A percentile compares a stretch with the other conserved stretches of the same genome.
phyloP scores from a whole-genome alignment of 192 early-diverging fungal species.

The Coemansia sp. region DNA sequence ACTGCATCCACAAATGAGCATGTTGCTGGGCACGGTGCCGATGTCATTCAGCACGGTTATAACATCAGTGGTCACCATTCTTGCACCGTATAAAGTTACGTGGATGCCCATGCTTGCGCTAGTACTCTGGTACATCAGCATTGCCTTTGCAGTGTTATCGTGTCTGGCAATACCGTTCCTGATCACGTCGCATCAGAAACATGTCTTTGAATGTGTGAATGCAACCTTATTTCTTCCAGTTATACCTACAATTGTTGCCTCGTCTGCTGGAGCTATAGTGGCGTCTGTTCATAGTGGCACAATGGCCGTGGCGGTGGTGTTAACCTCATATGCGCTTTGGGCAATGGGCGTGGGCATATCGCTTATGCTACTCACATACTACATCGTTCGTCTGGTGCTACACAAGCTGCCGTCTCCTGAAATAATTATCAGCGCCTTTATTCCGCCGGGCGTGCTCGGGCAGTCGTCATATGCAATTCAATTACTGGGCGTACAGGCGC shows the following conservation, averaged over 20 bases:
- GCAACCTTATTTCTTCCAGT: conserved; percentile 56
- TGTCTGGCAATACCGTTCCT: conserved; percentile 48
- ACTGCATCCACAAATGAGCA: conserved; percentile 54
- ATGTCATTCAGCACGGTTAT: conserved; percentile 56
- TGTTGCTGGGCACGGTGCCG: conserved; percentile 56
- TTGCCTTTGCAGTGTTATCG: conserved; percentile 35
- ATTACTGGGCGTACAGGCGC: conserved; percentile 42
- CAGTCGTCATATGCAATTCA: conserved; percentile 57
- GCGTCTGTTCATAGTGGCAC: conserved; percentile 20
- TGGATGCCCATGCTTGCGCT: conserved; percentile 50
- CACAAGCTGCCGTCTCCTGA: conserved; percentile 57
- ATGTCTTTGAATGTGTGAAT: conserved; percentile 45
- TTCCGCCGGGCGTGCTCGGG: conserved; percentile 57
- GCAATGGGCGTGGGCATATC: conserved; percentile 53
- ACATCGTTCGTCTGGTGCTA: conserved; percentile 50
- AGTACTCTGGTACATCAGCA: conserved; percentile 50
- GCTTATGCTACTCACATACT: conserved; percentile 50
- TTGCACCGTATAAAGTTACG: conserved; percentile 10
- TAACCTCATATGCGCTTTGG: conserved; percentile 53
- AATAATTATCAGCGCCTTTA: conserved; percentile 51
- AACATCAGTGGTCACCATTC: conserved; percentile 29
- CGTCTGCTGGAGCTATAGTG: conserved; percentile 43
- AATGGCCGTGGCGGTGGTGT: conserved; percentile 25
- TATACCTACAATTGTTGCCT: conserved; percentile 54
- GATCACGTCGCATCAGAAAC: conserved; percentile 46